These are phyloP conservation scores for Alloascoidea africana DNA, from an alignment of 805 yeast species.

Conservation along the genomic window DNA sequence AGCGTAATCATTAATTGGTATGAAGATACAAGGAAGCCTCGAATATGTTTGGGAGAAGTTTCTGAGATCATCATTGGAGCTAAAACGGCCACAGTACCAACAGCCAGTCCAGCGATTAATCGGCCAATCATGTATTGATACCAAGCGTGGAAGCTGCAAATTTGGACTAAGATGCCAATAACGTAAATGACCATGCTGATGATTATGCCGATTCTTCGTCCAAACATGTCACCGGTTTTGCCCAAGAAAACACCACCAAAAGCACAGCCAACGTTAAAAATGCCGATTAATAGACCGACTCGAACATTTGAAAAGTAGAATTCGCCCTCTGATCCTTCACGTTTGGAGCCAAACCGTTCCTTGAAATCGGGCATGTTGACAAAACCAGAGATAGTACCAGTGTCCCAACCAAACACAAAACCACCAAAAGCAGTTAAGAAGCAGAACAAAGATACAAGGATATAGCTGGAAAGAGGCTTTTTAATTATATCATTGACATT, in stretches of 20 bases:
- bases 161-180: constrained; percentile 47
- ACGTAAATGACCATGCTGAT: constrained; percentile 38
- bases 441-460: not conserved
- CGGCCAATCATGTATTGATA: constrained; percentile 52
- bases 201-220: constrained; percentile 44
- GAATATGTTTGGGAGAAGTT: constrained; percentile 50
- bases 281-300: constrained; percentile 36
- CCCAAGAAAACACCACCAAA: constrained; percentile 51
- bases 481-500: no score
- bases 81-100: constrained; percentile 36
- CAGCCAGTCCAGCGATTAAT: constrained; percentile 38
- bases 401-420: constrained; percentile 65
- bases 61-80: constrained; percentile 51
- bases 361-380: constrained; percentile 46
- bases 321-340: constrained; percentile 26
- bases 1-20: constrained; percentile 57
- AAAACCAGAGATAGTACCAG: constrained; percentile 65
- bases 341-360: constrained; percentile 33
- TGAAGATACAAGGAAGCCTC: constrained; percentile 59
- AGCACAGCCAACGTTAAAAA: constrained; percentile 59
- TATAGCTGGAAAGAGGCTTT: not conserved
- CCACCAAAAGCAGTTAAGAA: constrained; percentile 46
- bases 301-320: constrained; percentile 27
- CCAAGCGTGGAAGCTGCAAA: constrained; percentile 32
- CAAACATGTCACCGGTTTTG: constrained; percentile 40